These are phyloP conservation scores for Citeromyces matritensis DNA, from an alignment of 805 yeast genomes.

Conservation along the genomic window DNA sequence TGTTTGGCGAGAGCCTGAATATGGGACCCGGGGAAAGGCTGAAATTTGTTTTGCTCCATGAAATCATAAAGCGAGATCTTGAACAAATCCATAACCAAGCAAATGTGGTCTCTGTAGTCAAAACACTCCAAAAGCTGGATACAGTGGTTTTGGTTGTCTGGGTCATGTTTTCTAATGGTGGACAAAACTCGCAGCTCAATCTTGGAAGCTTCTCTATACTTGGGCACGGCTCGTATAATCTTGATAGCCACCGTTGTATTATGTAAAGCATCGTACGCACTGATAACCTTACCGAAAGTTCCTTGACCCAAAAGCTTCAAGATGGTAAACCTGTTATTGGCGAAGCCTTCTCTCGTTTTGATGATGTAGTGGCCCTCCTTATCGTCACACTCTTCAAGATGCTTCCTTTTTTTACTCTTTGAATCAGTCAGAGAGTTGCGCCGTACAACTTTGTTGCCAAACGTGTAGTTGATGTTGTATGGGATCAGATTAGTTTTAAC, in stretches of 20 bases:
- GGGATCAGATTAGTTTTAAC: slow-evolving; percentile 19
- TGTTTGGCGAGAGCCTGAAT: slow-evolving; percentile 83
- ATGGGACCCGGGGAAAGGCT: slow-evolving; percentile 91
- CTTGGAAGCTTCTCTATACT: slow-evolving; percentile 90
- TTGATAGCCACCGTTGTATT: slow-evolving; percentile 72
- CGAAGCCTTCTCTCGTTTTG: slow-evolving; percentile 41
- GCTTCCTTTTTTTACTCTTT: slow-evolving; percentile 5
- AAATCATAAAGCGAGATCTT: slow-evolving; percentile 85
- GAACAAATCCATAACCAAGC: slow-evolving; percentile 80
- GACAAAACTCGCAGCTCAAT: slow-evolving; percentile 78
- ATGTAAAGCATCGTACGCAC: slow-evolving; percentile 56
- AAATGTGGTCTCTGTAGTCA: slow-evolving; percentile 86
- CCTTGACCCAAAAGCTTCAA: slow-evolving; percentile 74
- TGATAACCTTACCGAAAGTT: slow-evolving; percentile 81
- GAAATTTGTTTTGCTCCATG: slow-evolving; percentile 65
- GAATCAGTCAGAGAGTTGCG: slow-evolving; percentile 1
- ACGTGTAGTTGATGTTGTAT: slow-evolving; percentile 2
- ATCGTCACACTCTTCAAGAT: slow-evolving; percentile 33
- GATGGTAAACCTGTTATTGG: slow-evolving; percentile 59
- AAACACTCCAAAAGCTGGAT: slow-evolving; percentile 80
- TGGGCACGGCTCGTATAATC: slow-evolving; percentile 81
- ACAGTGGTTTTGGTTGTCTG: slow-evolving; percentile 55
- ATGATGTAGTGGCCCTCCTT: slow-evolving; percentile 66
- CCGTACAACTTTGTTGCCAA: background rate
- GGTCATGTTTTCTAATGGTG: slow-evolving; percentile 60